Evolutionary conservation across 257 asterid species (phyloP).

Genomic region (Haberlea rhodopensis): DNA sequence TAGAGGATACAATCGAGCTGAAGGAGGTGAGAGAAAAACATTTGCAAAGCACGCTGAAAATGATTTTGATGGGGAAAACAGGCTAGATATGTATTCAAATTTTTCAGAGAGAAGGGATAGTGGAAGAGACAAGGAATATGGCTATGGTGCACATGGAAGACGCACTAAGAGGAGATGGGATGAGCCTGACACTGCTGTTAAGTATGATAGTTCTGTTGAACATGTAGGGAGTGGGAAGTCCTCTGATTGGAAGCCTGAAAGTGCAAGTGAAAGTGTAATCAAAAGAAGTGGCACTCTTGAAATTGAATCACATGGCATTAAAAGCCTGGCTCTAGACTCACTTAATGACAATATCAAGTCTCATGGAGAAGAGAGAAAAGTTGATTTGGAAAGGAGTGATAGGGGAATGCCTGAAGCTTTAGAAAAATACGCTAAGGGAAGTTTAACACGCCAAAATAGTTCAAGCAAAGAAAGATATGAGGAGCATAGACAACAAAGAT

Average conservation of each 20-base stretch:
- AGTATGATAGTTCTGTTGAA: constrained; percentile 39
- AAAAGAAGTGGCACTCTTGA: constrained; percentile 43
- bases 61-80: constrained; percentile 48
- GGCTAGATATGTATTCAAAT: constrained; percentile 43
- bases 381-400: constrained; percentile 55
- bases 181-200: constrained; percentile 43
- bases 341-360: constrained; percentile 43
- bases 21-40: constrained; percentile 54
- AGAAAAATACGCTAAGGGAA: constrained; percentile 51
- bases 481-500: constrained; percentile 48
- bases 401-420: constrained; percentile 52
- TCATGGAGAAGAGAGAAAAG: constrained; percentile 56
- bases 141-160: constrained; percentile 54
- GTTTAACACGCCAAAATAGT: constrained; percentile 37
- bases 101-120: constrained; percentile 53
- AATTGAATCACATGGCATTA: constrained; percentile 33
- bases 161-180: constrained; percentile 78
- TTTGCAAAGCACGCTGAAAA: constrained; percentile 48
- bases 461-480: constrained; percentile 51
- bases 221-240: constrained; percentile 44
- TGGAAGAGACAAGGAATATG: constrained; percentile 53
- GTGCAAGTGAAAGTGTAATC: constrained; percentile 42
- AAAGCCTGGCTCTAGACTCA: constrained; percentile 35
- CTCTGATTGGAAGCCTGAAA: constrained; percentile 42
- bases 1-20: constrained; percentile 48